Percentiles rank a stretch among this genome's conserved stretches.
These are phyloP conservation scores for Dunaliella primolecta DNA, from an alignment of 139 green algal genomes.

Conservation along the genomic window DNA sequence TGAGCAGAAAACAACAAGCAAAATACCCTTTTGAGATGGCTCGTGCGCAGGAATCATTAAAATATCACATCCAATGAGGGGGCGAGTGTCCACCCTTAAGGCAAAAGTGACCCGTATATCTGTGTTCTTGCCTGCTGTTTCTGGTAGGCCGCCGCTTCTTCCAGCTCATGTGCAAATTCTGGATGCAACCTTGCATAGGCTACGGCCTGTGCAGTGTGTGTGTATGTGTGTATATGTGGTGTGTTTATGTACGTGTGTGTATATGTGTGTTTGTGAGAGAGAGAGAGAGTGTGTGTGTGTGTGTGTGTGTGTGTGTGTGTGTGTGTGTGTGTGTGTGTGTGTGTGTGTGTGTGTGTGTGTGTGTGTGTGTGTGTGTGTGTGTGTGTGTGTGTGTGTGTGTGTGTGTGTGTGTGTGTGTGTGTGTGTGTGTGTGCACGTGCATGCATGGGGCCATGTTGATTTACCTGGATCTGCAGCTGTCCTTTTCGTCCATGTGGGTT, in stretches of 20 bases:
- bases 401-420: constrained; percentile 8
- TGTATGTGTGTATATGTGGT: background rate
- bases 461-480: background rate
- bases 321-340: background rate
- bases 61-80: no score
- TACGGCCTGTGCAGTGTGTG: background rate
- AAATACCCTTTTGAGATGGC: no score
- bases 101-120: no score
- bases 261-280: background rate
- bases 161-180: background rate
- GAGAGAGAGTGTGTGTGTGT: background rate
- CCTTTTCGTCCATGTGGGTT: background rate
- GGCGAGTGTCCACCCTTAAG: no score
- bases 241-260: background rate
- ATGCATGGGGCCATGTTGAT: background rate
- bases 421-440: constrained; percentile 1
- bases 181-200: background rate
- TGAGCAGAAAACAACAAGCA: no score
- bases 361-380: background rate
- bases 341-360: background rate
- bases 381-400: constrained; percentile 2
- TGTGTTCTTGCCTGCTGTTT: background rate
- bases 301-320: constrained; percentile 6
- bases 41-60: no score
- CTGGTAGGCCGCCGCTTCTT: background rate